Evolutionary conservation across 768 basidiomycete genomes (phyloP), one percentile per base, ranked within the genome.

Genomic region (Tephrocybe rancida): DNA sequence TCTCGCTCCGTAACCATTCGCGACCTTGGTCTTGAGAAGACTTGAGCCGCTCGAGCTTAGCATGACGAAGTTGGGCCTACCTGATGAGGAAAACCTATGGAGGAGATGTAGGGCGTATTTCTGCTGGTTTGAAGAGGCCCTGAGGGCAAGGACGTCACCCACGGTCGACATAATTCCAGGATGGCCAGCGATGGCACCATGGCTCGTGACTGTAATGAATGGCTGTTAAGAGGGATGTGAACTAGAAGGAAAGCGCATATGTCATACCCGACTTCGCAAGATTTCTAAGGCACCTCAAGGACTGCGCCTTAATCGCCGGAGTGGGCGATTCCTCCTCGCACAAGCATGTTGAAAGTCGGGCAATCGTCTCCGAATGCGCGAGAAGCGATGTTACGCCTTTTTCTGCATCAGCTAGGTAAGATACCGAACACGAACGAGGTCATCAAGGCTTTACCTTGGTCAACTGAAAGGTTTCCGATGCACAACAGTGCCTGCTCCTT

Each of bases 21-120:
- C 45, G 52, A 11, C 60, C 60, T 22, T 47, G 14, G 7, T 52
- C 57, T 61, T 27, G 5, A 43, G 13, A 44, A 39, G 19, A 18
- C 29, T 3, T 49, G 6, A 35, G 32, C n/a, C 38, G 19, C 6
- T 4, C 13, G 10, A 24, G 7, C 16, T 25, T 24, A 27, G 3
- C 16, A n/a, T 14, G 22, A 38, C 11, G 5, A 18, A 35, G 25
- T 9, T 32, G 21, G 27, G 18, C 52, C 7, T 30, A 58, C 57
- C 58, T 18, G 53, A 54, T 13, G 54, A 42, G 14, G 49, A 47
- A 27, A 56, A 54, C 34, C 54, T 48, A 19, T 53, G 48, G 2
- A 61, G n/a, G 19, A 61, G 50, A 53, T 61, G 60, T 22, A 61
- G 44, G 14, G 60, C 57, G 34, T 61, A 61, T 50, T 55, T 58